Evolutionary conservation across 169 alveolate species (phyloP).

Genomic region (Babesia ovata): DNA sequence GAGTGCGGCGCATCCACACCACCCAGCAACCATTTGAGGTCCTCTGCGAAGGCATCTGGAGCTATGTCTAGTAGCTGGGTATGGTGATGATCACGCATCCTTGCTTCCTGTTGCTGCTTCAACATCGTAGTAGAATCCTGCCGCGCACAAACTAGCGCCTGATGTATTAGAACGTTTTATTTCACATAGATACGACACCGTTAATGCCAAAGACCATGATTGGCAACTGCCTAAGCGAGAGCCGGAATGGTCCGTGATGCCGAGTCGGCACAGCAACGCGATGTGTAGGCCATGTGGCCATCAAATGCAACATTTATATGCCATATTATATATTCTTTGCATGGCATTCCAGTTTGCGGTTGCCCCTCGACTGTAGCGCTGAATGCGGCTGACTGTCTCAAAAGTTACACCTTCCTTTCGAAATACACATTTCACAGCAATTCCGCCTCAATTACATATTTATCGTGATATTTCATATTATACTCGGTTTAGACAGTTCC

Average conservation of each 20-base stretch:
- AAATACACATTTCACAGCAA: no score
- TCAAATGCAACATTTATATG: no score
- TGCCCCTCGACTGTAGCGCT: neutral
- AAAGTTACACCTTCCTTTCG: no score
- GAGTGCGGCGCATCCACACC: conserved; percentile 34
- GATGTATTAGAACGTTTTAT: neutral
- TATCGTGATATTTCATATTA: no score
- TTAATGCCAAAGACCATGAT: neutral
- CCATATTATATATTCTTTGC: no score
- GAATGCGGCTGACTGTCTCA: neutral
- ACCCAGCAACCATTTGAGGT: conserved; percentile 40
- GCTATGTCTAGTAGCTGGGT: conserved; percentile 22
- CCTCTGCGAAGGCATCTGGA: conserved; percentile 39
- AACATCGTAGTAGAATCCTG: no score
- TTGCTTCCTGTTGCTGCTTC: neutral
- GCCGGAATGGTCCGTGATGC: no score
- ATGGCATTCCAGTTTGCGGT: neutral
- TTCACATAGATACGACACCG: neutral
- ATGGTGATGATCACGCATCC: conserved; percentile 2
- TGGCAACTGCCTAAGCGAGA: neutral
- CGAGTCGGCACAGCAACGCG: no score
- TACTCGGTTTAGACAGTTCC: no score
- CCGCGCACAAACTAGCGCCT: neutral
- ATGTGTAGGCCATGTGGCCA: no score
- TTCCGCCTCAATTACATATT: no score